Base-by-base conservation (phyloP, 768 basidiomycete genomes). In the Filobasidium wieringae region DNA sequence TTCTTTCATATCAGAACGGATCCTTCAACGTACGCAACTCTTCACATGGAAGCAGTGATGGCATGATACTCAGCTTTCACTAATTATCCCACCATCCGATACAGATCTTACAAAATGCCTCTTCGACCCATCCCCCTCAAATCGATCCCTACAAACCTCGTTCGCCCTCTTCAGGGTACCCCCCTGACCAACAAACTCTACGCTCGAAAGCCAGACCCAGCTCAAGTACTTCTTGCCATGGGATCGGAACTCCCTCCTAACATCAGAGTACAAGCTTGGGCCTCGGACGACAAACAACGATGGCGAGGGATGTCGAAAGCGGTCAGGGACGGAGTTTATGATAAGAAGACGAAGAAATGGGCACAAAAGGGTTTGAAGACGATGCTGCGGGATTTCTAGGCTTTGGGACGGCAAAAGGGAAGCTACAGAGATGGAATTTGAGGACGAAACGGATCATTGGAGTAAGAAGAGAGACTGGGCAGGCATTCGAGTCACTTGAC, bases 341-440 rank as follows among this genome's bases (percentile, higher is more conserved):
- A 30, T 30, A 57, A 34, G 62, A 62, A 61, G 37, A 54, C 57
- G 40, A 36, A 61, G 19, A 57, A 55, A 22, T 62, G 66, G 56
- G 61, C 56, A 24, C 62, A 55, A 55, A 58, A 62, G 17, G 68
- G 68, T 5, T 56, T 69, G 40, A 63, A 60, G 58, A 65, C 60
- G 63, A 53, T 64, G 51, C 47, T 65, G 55, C 62, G 64, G 56
- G 66, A 69, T 49, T 31, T 57, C 37, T 69, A 62, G 40, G 27
- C n/a, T 4, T 32, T 19, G 34, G 17, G 7, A n/a, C n/a, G n/a
- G n/a, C n/a, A n/a, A n/a, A n/a, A n/a, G n/a, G n/a, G n/a, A n/a
- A n/a, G n/a, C n/a, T n/a, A n/a, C n/a, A n/a, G n/a, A n/a, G n/a
- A n/a, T n/a, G n/a, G n/a, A n/a, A n/a, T n/a, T n/a, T n/a, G n/a